phyloP scores from a whole-genome alignment of 768 basidiomycete genomes.

The Tricholoma furcatifolium region DNA sequence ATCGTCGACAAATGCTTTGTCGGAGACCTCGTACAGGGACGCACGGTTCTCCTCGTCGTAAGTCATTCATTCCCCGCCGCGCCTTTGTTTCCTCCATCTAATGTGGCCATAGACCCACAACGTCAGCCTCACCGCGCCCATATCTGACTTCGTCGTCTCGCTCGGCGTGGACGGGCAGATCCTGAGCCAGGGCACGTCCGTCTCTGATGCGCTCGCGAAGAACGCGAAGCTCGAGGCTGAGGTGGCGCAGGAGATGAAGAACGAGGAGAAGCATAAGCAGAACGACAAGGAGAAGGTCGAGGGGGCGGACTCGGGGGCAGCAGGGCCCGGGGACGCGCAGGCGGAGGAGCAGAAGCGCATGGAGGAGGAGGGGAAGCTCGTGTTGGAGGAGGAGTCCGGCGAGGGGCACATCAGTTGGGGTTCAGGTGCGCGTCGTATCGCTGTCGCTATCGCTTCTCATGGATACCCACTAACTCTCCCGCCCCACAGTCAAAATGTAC shows the following conservation, averaged over 20 bases:
- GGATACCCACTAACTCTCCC: background rate
- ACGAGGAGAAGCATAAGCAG: constrained; percentile 25
- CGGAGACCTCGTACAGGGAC: constrained; percentile 69
- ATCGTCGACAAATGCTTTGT: constrained; percentile 78
- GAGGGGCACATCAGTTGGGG: constrained; percentile 56
- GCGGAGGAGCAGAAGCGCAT: constrained; percentile 16
- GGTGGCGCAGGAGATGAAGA: constrained; percentile 28
- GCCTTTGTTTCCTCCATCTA: background rate
- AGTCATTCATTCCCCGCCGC: constrained; percentile 15
- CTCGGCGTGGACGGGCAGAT: constrained; percentile 53
- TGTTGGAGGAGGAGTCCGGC: constrained; percentile 61
- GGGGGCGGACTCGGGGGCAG: background rate
- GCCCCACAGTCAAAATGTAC: constrained; percentile 30
- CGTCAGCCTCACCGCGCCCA: constrained; percentile 46
- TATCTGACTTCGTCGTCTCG: constrained; percentile 57
- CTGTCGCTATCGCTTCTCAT: background rate
- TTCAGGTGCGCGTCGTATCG: constrained; percentile 24
- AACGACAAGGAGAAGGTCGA: constrained; percentile 21
- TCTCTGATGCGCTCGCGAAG: constrained; percentile 44
- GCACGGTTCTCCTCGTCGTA: constrained; percentile 82
- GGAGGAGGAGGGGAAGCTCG: constrained; percentile 49
- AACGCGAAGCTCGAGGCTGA: constrained; percentile 26
- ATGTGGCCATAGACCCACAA: constrained; percentile 50
- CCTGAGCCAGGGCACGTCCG: constrained; percentile 40
- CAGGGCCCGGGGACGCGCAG: background rate